Conservation (phyloP, 2,329 filamentous ascomycete genomes). For the Stagonosporopsis vannaccii region DNA sequence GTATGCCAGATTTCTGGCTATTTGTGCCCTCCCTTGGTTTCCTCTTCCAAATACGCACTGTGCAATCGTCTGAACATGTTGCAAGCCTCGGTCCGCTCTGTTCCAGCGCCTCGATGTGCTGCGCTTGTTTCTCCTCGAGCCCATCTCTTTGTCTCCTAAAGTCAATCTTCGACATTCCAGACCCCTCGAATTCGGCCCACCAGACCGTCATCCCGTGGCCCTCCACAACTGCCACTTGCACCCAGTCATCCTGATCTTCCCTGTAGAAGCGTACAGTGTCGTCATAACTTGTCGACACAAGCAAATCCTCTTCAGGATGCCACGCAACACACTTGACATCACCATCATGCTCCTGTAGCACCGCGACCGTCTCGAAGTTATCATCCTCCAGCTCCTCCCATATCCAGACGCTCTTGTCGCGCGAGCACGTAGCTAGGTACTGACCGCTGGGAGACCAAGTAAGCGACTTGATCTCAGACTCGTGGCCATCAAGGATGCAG, state of each 20-base stretch:
- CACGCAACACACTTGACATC: slow-evolving; percentile 95
- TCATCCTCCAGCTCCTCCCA: slow-evolving; percentile 97
- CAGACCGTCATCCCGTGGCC: slow-evolving; percentile 89
- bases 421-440: slow-evolving; percentile 85
- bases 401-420: slow-evolving; percentile 97
- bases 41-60: slow-evolving; percentile 79
- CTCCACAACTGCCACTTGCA: slow-evolving; percentile 80
- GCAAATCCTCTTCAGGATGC: slow-evolving; percentile 80
- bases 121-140: slow-evolving; percentile 42
- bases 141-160: slow-evolving; percentile 34
- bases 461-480: slow-evolving; percentile 87
- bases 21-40: slow-evolving; percentile 60
- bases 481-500: slow-evolving; percentile 91
- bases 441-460: slow-evolving; percentile 76
- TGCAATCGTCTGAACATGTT: slow-evolving; percentile 85
- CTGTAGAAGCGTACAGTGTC: slow-evolving; percentile 88
- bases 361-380: slow-evolving; percentile 95
- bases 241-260: slow-evolving; percentile 94
- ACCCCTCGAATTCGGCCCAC: slow-evolving; percentile 74
- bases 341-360: slow-evolving; percentile 91
- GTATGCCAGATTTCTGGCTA: slow-evolving; percentile 67
- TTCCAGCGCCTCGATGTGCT: slow-evolving; percentile 48
- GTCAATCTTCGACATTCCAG: slow-evolving; percentile 43
- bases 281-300: slow-evolving; percentile 94
- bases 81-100: slow-evolving; percentile 67